Evolutionary conservation across 2,329 filamentous ascomycete genomes (phyloP).

Genomic region (Claviceps digitariae): DNA sequence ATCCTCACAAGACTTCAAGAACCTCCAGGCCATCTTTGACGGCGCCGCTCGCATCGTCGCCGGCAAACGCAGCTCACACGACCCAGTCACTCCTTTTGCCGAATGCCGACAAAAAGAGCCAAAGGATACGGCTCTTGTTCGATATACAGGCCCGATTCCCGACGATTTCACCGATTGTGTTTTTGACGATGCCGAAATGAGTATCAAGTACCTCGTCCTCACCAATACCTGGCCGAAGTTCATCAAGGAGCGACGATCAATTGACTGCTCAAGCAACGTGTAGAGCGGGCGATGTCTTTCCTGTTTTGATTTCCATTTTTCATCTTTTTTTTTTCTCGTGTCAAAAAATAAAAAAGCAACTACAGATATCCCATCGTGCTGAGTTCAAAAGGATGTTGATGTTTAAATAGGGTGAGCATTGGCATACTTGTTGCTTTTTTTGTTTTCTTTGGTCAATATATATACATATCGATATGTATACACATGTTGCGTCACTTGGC

Average conservation of each 20-base stretch:
- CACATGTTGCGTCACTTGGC: too few species aligned
- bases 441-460: too few species aligned
- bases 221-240: conserved; percentile 58
- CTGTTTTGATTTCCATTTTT: background rate
- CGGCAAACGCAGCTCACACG: conserved; percentile 24
- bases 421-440: background rate
- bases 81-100: conserved; percentile 32
- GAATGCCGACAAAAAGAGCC: conserved; percentile 10
- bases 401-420: background rate
- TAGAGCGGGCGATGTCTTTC: conserved; percentile 2
- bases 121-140: conserved; percentile 13
- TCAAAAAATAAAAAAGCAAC: background rate
- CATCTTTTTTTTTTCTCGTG: background rate
- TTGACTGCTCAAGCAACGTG: conserved; percentile 11
- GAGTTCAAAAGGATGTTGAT: background rate
- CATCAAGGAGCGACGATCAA: conserved; percentile 28
- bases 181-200: conserved; percentile 46
- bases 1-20: conserved; percentile 39
- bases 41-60: conserved; percentile 32
- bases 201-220: conserved; percentile 53
- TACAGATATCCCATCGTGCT: background rate
- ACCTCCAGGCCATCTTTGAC: conserved; percentile 44
- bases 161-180: conserved; percentile 36
- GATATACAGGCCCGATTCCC: conserved; percentile 33
- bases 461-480: too few species aligned